Evolutionary conservation across 495 filamentous ascomycete genomes (phyloP), one percentile per base, ranked within the genome.

Genomic region (Cenococcum geophilum): DNA sequence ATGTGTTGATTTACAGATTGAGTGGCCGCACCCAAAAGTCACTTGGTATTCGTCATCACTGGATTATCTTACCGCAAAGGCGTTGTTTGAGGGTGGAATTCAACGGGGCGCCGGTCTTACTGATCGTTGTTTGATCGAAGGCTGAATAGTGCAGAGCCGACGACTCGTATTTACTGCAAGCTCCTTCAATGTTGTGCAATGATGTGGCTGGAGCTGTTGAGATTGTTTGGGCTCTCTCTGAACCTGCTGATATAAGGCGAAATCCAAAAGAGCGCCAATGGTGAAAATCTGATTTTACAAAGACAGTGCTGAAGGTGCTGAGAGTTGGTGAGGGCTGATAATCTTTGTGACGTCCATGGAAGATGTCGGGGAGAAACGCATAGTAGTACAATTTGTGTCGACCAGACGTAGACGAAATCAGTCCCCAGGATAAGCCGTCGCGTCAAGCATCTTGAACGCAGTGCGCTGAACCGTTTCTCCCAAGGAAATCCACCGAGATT

Each of bases 351-450:
- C 57, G 61, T 61, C 58, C 61, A 35, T 35, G 51, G 52, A 40
- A 58, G 57, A 61, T 61, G 32, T 52, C 64, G 60, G 60, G 56
- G 51, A 57, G 43, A 59, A 55, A 65, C 35, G 50, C 62, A 59
- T 68, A 68, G 66, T 59, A 68, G 66, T 68, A 68, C 66, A 68
- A 68, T 68, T 68, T 68, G 65, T 67, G 65, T 61, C 65, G 65
- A 66, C 59, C 34, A 66, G 64, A 66, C 47, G 65, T n/a, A 64
- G 65, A 63, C 65, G 65, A 60, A 61, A 55, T 60, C 60, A 57
- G 58, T 49, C 55, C 54, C 47, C 27, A 35, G 59, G 58, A 57
- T 32, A 55, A 52, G 50, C 57, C 43, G 60, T 59, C 48, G 61
- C 54, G 57, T 56, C 56, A 51, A 62, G 27, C 57, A 54, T 52